Conservation (phyloP, 108 stramenopile species). For the Skeletonema grethae region DNA sequence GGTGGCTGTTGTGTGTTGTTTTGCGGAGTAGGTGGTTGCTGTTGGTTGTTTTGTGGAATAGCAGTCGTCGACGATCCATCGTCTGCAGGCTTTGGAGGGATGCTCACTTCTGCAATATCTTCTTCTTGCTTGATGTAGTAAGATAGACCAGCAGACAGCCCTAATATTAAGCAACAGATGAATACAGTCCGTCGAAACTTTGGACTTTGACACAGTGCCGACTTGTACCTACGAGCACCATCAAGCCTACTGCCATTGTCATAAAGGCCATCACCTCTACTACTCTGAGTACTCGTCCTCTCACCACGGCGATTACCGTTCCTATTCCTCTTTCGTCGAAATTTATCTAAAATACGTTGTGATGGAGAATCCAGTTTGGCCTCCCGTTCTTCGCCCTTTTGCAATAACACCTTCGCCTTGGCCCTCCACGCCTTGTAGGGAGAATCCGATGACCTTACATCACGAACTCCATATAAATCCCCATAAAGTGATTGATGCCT, state of each 20-base stretch:
- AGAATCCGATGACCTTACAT: neutral
- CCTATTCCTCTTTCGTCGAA: neutral
- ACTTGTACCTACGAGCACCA: neutral
- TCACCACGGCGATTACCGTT: neutral
- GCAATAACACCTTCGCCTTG: neutral
- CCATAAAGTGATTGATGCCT: neutral
- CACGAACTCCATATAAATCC: neutral
- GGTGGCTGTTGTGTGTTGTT: neutral
- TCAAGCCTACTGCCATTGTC: neutral
- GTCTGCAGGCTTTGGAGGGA: neutral
- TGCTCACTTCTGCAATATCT: neutral
- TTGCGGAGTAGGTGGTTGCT: neutral
- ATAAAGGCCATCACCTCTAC: neutral
- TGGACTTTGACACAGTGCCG: neutral
- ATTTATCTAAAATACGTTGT: neutral
- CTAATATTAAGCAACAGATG: neutral
- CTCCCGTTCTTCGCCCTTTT: neutral
- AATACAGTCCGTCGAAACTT: neutral
- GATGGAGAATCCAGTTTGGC: neutral
- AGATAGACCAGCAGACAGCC: neutral
- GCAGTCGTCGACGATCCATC: neutral
- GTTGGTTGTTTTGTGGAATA: neutral
- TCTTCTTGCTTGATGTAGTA: neutral
- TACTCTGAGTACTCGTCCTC: neutral
- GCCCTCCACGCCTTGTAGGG: constrained; percentile 1